Percentiles rank a stretch among this genome's conserved stretches.
phyloP scores from a whole-genome alignment of 2,329 filamentous ascomycete species.

The Exophiala sp. region DNA sequence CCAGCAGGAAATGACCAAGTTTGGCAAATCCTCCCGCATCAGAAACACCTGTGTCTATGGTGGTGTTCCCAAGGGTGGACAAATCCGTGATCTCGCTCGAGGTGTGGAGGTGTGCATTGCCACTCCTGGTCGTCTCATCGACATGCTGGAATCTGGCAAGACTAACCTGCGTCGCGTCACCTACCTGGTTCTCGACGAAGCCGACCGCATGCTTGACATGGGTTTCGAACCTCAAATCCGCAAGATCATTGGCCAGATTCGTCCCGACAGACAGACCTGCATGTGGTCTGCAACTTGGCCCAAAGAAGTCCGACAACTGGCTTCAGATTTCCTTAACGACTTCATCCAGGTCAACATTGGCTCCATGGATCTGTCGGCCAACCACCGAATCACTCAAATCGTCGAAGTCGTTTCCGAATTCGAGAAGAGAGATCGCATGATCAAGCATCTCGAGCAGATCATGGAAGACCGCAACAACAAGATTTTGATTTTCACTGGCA shows the following conservation, averaged over 20 bases:
- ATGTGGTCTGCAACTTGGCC: conserved; percentile 99
- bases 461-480: conserved; percentile 98
- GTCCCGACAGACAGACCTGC: conserved; percentile 95
- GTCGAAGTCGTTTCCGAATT: conserved; percentile 94
- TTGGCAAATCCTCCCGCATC: conserved; percentile 94
- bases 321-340: conserved; percentile 82
- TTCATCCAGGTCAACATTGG: conserved; percentile 99
- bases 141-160: conserved; percentile 96
- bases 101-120: conserved; percentile 99
- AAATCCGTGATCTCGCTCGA: conserved; percentile 88
- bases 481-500: conserved; percentile 81
- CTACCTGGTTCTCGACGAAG: conserved; percentile 96
- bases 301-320: conserved; percentile 92
- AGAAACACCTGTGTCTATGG: conserved; percentile 99
- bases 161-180: conserved; percentile 97
- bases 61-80: conserved; percentile 94
- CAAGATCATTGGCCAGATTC: conserved; percentile 97
- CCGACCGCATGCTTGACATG: conserved; percentile 99
- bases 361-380: conserved; percentile 90
- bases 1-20: conserved; percentile 97
- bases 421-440: conserved; percentile 96
- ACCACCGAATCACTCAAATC: conserved; percentile 95
- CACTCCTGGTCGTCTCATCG: conserved; percentile 93
- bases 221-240: conserved; percentile 99
- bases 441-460: conserved; percentile 93